These are phyloP conservation scores for Moesziomyces antarcticus DNA, from an alignment of 1,284 basidiomycete genomes.

Conservation along the genomic window DNA sequence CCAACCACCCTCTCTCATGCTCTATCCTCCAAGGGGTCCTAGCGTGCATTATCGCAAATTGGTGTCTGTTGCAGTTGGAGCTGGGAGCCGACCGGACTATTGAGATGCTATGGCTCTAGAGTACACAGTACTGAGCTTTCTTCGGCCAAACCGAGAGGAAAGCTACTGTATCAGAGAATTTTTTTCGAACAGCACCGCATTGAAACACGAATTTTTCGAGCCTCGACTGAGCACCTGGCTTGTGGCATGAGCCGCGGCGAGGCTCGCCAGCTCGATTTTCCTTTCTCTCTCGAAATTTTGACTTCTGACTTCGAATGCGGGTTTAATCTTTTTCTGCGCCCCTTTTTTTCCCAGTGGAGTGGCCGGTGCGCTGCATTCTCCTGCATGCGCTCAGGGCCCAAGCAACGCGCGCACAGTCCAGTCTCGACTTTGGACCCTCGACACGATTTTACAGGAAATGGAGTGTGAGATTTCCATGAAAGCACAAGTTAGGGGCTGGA, in stretches of 20 bases:
- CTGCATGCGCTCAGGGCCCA: neutral
- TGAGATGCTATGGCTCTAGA: no score
- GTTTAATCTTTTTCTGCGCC: no score
- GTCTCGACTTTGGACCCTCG: constrained; percentile 7
- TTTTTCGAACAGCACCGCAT: neutral
- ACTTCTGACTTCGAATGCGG: neutral
- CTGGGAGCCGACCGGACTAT: no score
- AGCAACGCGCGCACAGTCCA: constrained; percentile 14
- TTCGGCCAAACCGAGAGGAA: no score
- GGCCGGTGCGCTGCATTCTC: constrained; percentile 10
- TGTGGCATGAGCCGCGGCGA: no score
- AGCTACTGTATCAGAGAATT: neutral
- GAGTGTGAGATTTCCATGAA: neutral
- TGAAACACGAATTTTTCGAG: no score
- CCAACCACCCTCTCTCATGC: neutral
- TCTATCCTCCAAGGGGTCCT: no score
- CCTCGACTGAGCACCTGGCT: no score
- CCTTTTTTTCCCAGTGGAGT: neutral
- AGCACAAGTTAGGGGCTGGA: no score
- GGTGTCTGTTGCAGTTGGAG: no score
- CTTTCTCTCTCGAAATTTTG: neutral
- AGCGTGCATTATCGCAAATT: no score
- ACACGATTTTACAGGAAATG: neutral
- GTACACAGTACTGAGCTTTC: no score
- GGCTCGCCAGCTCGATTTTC: neutral